phyloP scores from a whole-genome alignment of 192 early-diverging fungal genomes.

The Coemansia sp. region DNA sequence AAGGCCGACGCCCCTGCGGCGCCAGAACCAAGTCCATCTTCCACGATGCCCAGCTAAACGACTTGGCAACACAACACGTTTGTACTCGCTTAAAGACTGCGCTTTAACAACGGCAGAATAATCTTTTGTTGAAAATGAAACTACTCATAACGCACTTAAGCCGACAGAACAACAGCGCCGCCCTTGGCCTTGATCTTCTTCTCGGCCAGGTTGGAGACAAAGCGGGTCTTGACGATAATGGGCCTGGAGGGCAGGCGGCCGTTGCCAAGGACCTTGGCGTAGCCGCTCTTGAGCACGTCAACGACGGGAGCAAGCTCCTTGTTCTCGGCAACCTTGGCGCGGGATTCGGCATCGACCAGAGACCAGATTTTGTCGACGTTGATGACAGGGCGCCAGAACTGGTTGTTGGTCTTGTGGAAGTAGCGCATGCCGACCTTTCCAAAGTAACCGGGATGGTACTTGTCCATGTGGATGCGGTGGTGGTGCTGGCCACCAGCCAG shows the following conservation, averaged over 20 bases:
- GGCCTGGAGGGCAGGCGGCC: slow-evolving; percentile 84
- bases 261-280: slow-evolving; percentile 95
- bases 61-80: no score
- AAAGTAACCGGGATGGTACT: slow-evolving; percentile 99
- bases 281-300: slow-evolving; percentile 77
- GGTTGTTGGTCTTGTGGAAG: slow-evolving; percentile 95
- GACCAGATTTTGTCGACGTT: slow-evolving; percentile 96
- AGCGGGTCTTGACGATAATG: slow-evolving; percentile 94
- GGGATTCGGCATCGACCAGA: slow-evolving; percentile 82
- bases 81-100: background rate
- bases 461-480: slow-evolving; percentile 99
- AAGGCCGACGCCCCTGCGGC: background rate
- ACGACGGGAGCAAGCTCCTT: slow-evolving; percentile 91
- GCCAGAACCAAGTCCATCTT: background rate
- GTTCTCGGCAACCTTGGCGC: slow-evolving; percentile 75
- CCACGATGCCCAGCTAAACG: background rate
- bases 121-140: slow-evolving; percentile 7
- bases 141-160: slow-evolving; percentile 25
- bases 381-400: slow-evolving; percentile 79
- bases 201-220: slow-evolving; percentile 89
- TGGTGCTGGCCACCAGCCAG: slow-evolving; percentile 99
- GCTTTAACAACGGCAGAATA: slow-evolving; percentile 2
- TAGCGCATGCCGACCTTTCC: slow-evolving; percentile 99
- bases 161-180: slow-evolving; percentile 65
- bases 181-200: slow-evolving; percentile 98